Evolutionary conservation across 331 rosid genomes (phyloP).

Genomic region (Stylosanthes scabra): DNA sequence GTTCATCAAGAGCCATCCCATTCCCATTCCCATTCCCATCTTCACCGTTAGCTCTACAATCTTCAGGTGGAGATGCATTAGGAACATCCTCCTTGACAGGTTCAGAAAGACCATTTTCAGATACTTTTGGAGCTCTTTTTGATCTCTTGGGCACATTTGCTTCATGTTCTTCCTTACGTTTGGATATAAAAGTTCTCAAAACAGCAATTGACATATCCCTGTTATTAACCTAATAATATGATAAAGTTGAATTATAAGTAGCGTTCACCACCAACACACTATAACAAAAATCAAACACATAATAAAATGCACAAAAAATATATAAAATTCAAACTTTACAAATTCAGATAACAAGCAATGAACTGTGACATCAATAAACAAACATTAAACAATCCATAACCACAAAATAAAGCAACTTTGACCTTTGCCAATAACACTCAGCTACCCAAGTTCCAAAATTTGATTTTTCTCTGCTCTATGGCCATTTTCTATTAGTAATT

Average conservation of each 20-base stretch:
- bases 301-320: neutral
- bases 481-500: neutral
- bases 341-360: neutral
- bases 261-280: neutral
- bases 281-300: neutral
- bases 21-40: constrained; percentile 53
- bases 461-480: neutral
- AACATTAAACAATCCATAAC: neutral
- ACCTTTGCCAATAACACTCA: neutral
- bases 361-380: constrained; percentile 4
- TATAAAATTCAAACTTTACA: neutral
- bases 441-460: constrained; percentile 1
- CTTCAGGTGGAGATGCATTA: constrained; percentile 46
- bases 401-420: neutral
- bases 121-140: constrained; percentile 44
- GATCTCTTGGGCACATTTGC: constrained; percentile 58
- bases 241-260: constrained; percentile 20
- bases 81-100: constrained; percentile 55
- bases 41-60: constrained; percentile 57
- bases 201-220: constrained; percentile 96
- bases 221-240: constrained; percentile 83
- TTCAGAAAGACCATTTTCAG: constrained; percentile 46
- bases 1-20: constrained; percentile 55
- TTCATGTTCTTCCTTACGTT: constrained; percentile 78
- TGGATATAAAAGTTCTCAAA: constrained; percentile 75